A percentile compares a stretch with the other conserved stretches of the same genome.
phyloP scores from a whole-genome alignment of 129 eudicot species.

The Pseudognaphalium luteoalbum region DNA sequence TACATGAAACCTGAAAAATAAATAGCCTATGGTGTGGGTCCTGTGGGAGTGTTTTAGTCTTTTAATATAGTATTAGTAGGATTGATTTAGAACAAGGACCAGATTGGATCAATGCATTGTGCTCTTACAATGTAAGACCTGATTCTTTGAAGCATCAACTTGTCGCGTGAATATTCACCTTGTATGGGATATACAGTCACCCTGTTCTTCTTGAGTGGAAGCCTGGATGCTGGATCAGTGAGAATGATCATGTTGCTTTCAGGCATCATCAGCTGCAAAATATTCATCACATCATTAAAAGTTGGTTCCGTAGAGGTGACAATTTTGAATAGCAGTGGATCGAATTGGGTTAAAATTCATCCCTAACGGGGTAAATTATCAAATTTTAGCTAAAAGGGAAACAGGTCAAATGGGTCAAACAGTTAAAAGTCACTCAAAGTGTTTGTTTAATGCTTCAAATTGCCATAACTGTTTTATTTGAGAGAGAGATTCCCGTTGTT shows the following conservation, averaged over 20 bases:
- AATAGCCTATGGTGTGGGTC: slow-evolving; percentile 8
- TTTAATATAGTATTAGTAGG: neutral
- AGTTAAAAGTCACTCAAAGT: neutral
- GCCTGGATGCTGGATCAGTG: slow-evolving; percentile 79
- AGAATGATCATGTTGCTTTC: slow-evolving; percentile 68
- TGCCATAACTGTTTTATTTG: neutral
- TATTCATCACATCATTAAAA: no score
- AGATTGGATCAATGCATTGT: slow-evolving; percentile 35
- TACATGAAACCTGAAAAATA: neutral
- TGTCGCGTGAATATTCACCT: slow-evolving; percentile 99
- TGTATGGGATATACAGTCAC: slow-evolving; percentile 70
- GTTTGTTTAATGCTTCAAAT: neutral
- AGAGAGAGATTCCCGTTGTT: neutral
- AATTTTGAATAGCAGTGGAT: neutral
- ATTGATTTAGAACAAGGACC: slow-evolving; percentile 11
- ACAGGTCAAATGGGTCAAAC: neutral
- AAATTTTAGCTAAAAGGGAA: neutral
- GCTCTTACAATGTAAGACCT: slow-evolving; percentile 99
- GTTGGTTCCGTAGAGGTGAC: no score
- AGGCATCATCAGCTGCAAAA: slow-evolving; percentile 77
- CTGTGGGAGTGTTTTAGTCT: slow-evolving; percentile 4
- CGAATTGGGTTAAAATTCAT: neutral
- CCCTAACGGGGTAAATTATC: neutral
- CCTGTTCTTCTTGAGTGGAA: slow-evolving; percentile 61
- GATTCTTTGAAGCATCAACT: slow-evolving; percentile 99